phyloP scores from a whole-genome alignment of 2,329 filamentous ascomycete species.

The Xylariomycetidae sp. region DNA sequence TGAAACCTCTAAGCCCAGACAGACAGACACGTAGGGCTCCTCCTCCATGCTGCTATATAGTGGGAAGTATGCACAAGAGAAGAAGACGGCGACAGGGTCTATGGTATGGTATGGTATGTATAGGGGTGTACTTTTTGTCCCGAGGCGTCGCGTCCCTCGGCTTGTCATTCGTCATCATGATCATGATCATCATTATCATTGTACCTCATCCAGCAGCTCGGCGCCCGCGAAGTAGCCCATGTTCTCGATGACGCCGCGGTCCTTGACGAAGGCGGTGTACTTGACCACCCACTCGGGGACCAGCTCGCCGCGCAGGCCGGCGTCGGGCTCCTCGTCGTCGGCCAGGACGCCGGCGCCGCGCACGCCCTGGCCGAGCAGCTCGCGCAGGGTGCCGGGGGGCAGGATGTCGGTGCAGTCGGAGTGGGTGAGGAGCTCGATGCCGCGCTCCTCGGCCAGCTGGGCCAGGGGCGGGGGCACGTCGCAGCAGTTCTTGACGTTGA shows the following conservation, averaged over 20 bases:
- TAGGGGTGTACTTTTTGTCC: too few species aligned
- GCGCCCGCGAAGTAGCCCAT: slow-evolving; percentile 95
- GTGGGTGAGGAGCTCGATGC: slow-evolving; percentile 86
- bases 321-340: slow-evolving; percentile 41
- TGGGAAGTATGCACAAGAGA: slow-evolving; percentile 1
- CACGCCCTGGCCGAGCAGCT: slow-evolving; percentile 69
- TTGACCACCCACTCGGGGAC: slow-evolving; percentile 92
- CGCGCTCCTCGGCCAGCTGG: slow-evolving; percentile 72
- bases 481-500: slow-evolving; percentile 94
- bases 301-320: slow-evolving; percentile 69
- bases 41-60: slow-evolving; percentile 4
- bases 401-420: slow-evolving; percentile 91
- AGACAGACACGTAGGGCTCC: too few species aligned
- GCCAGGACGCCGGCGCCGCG: slow-evolving; percentile 72
- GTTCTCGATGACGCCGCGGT: slow-evolving; percentile 93
- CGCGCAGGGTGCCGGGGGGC: slow-evolving; percentile 74
- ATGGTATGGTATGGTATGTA: background rate
- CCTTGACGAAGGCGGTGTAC: slow-evolving; percentile 91
- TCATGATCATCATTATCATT: too few species aligned
- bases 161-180: too few species aligned
- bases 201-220: slow-evolving; percentile 58
- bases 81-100: background rate
- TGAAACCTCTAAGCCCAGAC: too few species aligned
- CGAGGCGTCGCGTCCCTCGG: too few species aligned
- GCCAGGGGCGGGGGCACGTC: slow-evolving; percentile 86